Base-by-base conservation (phyloP, 352 stramenopile genomes). In the Halophytophthora polymorphica region DNA sequence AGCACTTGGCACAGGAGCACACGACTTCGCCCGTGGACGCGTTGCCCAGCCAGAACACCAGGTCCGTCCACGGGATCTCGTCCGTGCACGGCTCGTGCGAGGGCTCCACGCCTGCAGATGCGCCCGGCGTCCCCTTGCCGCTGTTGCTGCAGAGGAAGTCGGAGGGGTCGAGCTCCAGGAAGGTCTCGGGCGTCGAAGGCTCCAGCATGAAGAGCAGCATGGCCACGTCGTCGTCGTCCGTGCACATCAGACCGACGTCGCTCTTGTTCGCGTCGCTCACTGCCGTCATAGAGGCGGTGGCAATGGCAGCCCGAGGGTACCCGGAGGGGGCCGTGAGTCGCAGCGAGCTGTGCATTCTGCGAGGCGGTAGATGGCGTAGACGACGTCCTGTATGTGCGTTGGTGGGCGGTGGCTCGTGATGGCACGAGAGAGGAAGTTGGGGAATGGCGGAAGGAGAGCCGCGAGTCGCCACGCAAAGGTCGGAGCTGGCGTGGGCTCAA, bases 11-110 rank as follows among this genome's bases (percentile, higher is more conserved):
- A 29, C 73, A 86, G 28, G 62, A 64, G 43, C 70, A 86, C 19
- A 68, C 53, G 12, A 83, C 69, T 53, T 80, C 51, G 29, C 72
- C 72, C 4, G 74, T 86, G 29, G 56, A 62, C 17, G 45, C 38
- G 47, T 83, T 69, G 14, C 71, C 74, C 15, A 86, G 53, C 72
- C 74, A 86, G 41, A 86, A 86, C 8, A 86, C 67, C 21, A 83
- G 55, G 33, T 86, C 72, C 15, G 52, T 52, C 58, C 61, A 83
- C 34, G 74, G 70, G 34, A 86, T 83, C 25, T 82, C 74, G 41
- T 70, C 74, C 0, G 64, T 72, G 51, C 69, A 81, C 11, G 72
- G 70, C 58, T 86, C 74, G 12, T 53, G 61, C 19, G 64, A 77
- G 33, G 74, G 72, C 48, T 83, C 72, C n/a, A 81, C 37, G 19